Evolutionary conservation across 257 asterid genomes (phyloP), one percentile per base, ranked within the genome.

Genomic region (Solanum pimpinellifolium): DNA sequence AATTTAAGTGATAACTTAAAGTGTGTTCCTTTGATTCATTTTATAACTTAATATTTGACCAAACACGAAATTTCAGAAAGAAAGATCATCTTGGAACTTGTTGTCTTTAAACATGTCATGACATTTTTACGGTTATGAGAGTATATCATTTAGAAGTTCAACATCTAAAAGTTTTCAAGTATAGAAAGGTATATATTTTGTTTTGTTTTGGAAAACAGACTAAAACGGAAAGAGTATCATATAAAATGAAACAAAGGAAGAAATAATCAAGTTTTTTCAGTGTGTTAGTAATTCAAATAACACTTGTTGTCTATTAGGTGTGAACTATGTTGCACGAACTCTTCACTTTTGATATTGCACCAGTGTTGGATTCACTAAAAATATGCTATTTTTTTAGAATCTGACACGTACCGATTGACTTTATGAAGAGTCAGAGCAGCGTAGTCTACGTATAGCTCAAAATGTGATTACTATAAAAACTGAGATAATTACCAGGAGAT

Each of bases 401-500:
- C 23, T 3, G 60, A 16, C 2, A 16, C 9, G 1, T 9, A 52
- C 1, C 23, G 3, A 16, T 52, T 52, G 59, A 49, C 59, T 14
- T 47, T 14, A 14, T 47, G 60, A 49, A 52, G 62, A 52, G 62
- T 52, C 10, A 16, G 10, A 52, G 23, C n/a, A 16, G 2, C 62
- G 18, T 52, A 52, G 10, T 52, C 0, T 46, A 25, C 8, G 65
- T 7, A 56, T 56, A 18, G 11, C 65, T 56, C 65, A 18, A 18
- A 56, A 56, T 56, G 0, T 56, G 65, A 52, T 0, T 52, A 18
- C 62, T 52, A 52, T 52, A 77, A 77, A 46, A 14, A 27, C 3
- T 0, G 69, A 18, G 29, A 27, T 62, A 62, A 10, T 81, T 92
- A 95, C 99, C 97, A 93, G 65, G 78, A 97, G 92, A 73, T 97